Evolutionary conservation across 2,329 filamentous ascomycete genomes (phyloP).

Genomic region (Beauveria pseudobassiana): DNA sequence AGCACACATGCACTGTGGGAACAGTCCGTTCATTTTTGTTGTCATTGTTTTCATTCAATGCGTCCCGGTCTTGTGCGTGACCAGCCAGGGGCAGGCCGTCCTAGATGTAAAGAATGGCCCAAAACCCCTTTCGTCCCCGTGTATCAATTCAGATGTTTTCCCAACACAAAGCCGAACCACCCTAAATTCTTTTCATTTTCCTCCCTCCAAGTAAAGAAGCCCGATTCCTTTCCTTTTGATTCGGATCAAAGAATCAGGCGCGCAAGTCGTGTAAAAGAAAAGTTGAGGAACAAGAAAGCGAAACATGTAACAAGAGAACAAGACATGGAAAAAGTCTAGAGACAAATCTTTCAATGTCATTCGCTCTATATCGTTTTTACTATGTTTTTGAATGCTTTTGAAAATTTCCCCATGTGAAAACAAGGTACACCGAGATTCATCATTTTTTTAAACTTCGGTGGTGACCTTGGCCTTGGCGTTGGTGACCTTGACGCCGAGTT

Average conservation of each 20-base stretch:
- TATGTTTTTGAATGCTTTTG: conserved; percentile 6
- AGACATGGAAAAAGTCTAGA: background rate
- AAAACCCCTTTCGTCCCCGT: no score
- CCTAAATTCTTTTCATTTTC: background rate
- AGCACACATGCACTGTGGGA: no score
- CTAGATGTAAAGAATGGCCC: no score
- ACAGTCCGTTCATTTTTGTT: no score
- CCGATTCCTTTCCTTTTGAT: conserved; percentile 1
- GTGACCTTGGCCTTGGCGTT: conserved; percentile 99
- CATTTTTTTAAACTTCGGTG: conserved; percentile 68
- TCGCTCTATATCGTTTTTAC: conserved; percentile 7
- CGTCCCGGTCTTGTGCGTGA: no score
- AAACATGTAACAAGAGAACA: background rate
- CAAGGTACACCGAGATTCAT: background rate
- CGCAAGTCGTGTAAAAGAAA: background rate
- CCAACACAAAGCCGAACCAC: background rate
- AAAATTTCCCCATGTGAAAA: background rate
- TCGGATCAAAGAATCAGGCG: conserved; percentile 6
- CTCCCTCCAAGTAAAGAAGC: background rate
- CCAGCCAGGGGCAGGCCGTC: no score
- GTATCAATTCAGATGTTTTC: no score
- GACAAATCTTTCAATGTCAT: conserved; percentile 1
- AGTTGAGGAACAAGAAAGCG: background rate
- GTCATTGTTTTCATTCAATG: no score
- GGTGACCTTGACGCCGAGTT: conserved; percentile 98